Evolutionary conservation across 305 asterid genomes (phyloP).

Genomic region (Fraxinus baroniana): DNA sequence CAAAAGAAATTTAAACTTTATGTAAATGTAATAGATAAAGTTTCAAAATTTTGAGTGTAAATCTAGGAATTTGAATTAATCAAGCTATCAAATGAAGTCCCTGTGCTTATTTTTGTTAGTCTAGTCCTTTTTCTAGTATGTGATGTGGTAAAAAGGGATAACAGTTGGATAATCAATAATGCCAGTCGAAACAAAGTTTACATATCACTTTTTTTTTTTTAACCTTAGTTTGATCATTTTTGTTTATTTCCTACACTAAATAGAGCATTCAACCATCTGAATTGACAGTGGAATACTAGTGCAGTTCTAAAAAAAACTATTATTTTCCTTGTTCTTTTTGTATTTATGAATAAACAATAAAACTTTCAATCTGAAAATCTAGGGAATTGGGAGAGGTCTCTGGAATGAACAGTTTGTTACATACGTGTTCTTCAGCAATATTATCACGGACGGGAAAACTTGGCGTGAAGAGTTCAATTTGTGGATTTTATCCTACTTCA

Average conservation of each 20-base stretch:
- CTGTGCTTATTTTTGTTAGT: conserved; percentile 8
- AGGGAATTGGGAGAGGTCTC: conserved; percentile 31
- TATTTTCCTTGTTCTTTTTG: not conserved
- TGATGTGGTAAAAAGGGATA: not conserved
- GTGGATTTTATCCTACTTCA: conserved; percentile 30
- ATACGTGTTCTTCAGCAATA: conserved; percentile 50
- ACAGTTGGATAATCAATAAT: not conserved
- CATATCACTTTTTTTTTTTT: not conserved
- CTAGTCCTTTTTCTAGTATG: not conserved
- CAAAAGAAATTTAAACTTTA: not conserved
- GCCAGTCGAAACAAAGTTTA: not conserved
- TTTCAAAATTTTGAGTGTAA: not conserved
- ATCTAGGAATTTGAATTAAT: not conserved
- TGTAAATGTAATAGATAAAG: conserved; percentile 4
- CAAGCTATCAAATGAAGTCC: not conserved
- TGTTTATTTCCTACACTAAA: not conserved
- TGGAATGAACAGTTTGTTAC: conserved; percentile 78
- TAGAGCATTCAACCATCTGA: not conserved
- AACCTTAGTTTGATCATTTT: conserved; percentile 1
- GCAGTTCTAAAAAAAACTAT: not conserved
- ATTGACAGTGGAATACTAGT: not conserved
- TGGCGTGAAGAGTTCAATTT: conserved; percentile 36
- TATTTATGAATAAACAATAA: not conserved
- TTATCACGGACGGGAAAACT: conserved; percentile 41
- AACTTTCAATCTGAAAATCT: conserved; percentile 31